Percentiles rank a stretch among this genome's conserved stretches.
phyloP scores from a whole-genome alignment of 306 rosid species.

The Quercus gilva region DNA sequence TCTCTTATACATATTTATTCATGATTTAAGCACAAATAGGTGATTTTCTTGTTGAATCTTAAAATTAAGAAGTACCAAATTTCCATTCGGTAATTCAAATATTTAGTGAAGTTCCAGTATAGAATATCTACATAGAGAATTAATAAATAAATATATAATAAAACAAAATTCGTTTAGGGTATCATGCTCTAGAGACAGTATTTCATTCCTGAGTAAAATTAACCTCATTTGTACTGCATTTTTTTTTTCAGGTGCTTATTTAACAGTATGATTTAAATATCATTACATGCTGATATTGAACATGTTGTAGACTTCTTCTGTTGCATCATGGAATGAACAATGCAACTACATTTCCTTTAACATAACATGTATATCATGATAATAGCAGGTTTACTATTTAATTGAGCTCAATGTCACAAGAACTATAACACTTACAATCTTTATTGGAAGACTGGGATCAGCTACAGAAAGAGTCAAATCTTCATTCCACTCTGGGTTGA shows the following conservation, averaged over 20 bases:
- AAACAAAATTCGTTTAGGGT: neutral
- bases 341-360: neutral
- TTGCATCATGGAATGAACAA: neutral
- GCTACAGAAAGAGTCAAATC: slow-evolving; percentile 64
- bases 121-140: neutral
- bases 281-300: too few relatives aligned
- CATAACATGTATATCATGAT: neutral
- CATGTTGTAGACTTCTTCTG: too few relatives aligned
- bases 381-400: neutral
- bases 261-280: too few relatives aligned
- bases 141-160: too few relatives aligned
- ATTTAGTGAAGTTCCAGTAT: neutral
- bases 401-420: neutral
- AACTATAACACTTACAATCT: slow-evolving; percentile 51
- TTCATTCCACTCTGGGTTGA: slow-evolving; percentile 91
- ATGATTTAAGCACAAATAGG: neutral
- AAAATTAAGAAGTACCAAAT: neutral
- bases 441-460: slow-evolving; percentile 55
- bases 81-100: neutral
- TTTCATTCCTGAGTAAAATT: neutral
- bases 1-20: neutral
- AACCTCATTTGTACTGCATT: neutral
- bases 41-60: neutral
- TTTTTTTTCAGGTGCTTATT: too few relatives aligned
- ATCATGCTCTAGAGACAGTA: neutral